A percentile compares a stretch with the other conserved stretches of the same genome.
These are phyloP conservation scores for Forsythia suspensa DNA, from an alignment of 257 asterid species.

Conservation along the genomic window DNA sequence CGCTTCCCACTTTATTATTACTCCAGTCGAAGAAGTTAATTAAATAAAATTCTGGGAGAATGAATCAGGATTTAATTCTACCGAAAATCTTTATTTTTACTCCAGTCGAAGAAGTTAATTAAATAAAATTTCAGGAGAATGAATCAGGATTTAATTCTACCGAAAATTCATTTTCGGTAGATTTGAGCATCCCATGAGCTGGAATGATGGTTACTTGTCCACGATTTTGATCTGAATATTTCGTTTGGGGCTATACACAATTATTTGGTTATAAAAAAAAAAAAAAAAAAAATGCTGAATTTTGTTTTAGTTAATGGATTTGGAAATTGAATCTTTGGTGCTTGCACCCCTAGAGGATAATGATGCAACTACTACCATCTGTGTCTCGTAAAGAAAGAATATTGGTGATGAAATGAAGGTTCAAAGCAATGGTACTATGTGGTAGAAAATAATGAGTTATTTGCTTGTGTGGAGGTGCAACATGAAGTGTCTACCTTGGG, in stretches of 20 bases:
- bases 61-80: background rate
- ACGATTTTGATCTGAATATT: constrained; percentile 43
- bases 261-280: background rate
- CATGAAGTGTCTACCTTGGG: constrained; percentile 30
- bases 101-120: background rate
- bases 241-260: no score
- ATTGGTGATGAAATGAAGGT: constrained; percentile 28
- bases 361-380: constrained; percentile 21
- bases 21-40: background rate
- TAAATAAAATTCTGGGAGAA: background rate
- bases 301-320: constrained; percentile 41
- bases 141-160: background rate
- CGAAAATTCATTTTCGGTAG: background rate
- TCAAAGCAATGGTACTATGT: constrained; percentile 31
- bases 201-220: constrained; percentile 37
- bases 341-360: constrained; percentile 36
- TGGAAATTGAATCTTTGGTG: constrained; percentile 36
- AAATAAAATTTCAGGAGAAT: background rate
- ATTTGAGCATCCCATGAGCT: constrained; percentile 22
- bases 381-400: constrained; percentile 19
- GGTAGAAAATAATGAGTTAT: constrained; percentile 14
- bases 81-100: background rate
- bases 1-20: background rate
- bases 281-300: background rate
- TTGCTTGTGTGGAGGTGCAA: constrained; percentile 14